Evolutionary conservation across 2,329 filamentous ascomycete species (phyloP), one percentile per base, ranked within the genome.

Genomic region (Botrytis tulipae): DNA sequence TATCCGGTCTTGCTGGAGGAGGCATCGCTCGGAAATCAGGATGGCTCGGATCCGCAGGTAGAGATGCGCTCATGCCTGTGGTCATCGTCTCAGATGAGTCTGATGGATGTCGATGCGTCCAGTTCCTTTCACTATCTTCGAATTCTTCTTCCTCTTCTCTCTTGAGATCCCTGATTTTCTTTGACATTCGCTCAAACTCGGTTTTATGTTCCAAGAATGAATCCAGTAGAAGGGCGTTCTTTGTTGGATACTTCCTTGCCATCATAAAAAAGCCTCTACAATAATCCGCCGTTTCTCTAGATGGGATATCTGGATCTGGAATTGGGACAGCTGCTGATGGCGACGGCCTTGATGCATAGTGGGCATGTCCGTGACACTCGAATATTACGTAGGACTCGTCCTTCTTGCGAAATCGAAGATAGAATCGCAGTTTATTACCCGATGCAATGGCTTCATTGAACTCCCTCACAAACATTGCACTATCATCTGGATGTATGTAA

Each of bases 171-270:
- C 92, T 90, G 75, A 98, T 97, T 61, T 93, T 90, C 78, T 93
- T 92, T 79, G 90, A 90, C 67, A 98, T 83, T 7, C 95, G 89
- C 84, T 97, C 94, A 79, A 98, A 97, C 82, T 98, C 95, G 72
- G 97, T 95, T 83, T 98, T 98, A 84, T 98, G 95, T 82, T 98
- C 95, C 42, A 98, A 86, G 79, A 98, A 98, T 0, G 94, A 97
- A 83, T 98, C 95, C 32, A 98, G 86, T 18, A 98, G 86, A 5
- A 89, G 89, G 1, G 94, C 91, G 80, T 95, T 97, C 83, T 93
- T 95, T 44, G 93, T 97, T 8, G 94, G 94, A 81, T 98, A 97
- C 1, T 93, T 93, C 32, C 95, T 89, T 14, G 93, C 91, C 90
- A 97, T 95, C 86, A 98, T 93, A 81, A 98, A 98, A 78, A 98